These are phyloP conservation scores for Cornus suecica DNA, from an alignment of 148 eudicot species.

Conservation along the genomic window DNA sequence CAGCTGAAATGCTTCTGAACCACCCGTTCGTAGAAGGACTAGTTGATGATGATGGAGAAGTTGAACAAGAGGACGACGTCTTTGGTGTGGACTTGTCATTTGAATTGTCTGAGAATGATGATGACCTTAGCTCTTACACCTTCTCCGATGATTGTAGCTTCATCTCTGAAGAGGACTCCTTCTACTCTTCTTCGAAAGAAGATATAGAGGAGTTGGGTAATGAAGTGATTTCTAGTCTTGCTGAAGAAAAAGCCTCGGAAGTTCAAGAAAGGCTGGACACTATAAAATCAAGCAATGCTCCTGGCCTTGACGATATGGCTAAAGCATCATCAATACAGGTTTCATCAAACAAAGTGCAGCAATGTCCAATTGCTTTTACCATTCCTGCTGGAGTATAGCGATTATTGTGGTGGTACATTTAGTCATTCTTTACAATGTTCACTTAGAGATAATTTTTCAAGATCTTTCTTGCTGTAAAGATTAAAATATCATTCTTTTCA, in stretches of 20 bases:
- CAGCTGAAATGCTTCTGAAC: conserved; percentile 40
- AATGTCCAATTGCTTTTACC: conserved; percentile 20
- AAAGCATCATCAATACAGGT: conserved; percentile 7
- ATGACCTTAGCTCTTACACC: conserved; percentile 14
- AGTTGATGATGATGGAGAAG: conserved; percentile 15
- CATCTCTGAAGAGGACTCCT: conserved; percentile 13
- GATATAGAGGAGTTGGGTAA: conserved; percentile 12
- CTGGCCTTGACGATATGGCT: conserved; percentile 8
- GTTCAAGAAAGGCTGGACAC: conserved; percentile 8
- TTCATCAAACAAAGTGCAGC: conserved; percentile 12
- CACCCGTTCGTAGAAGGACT: conserved; percentile 39
- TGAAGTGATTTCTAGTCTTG: conserved; percentile 9
- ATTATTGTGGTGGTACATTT: too few relatives aligned
- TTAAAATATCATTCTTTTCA: too few relatives aligned
- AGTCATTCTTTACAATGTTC: background rate
- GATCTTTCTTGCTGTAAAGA: background rate
- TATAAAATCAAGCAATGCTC: conserved; percentile 1
- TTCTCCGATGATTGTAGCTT: conserved; percentile 17
- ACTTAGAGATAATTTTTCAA: background rate
- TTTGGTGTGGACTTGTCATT: background rate
- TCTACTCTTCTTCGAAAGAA: conserved; percentile 14
- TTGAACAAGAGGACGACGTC: conserved; percentile 20
- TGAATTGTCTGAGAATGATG: background rate
- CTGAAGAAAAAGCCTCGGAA: conserved; percentile 17
- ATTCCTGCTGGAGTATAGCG: conserved; percentile 31